Evolutionary conservation across 306 rosid genomes (phyloP).

Genomic region (Arachis hypogaea): DNA sequence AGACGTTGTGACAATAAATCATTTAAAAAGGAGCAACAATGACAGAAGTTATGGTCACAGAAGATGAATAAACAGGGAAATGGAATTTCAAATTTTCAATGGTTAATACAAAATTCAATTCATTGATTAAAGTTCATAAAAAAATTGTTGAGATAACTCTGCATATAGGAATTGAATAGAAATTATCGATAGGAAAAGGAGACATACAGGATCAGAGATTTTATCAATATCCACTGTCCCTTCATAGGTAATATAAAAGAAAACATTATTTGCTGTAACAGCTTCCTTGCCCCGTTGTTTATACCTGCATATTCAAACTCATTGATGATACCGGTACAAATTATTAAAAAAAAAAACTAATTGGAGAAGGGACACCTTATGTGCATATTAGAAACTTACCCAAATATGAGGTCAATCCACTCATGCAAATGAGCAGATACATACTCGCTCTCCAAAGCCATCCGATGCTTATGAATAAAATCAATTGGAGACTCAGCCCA

Average conservation of each 20-base stretch:
- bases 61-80: not conserved
- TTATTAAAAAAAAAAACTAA: conserved; percentile 11
- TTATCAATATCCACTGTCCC: conserved; percentile 99
- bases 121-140: not conserved
- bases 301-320: conserved; percentile 63
- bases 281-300: conserved; percentile 98
- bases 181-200: conserved; percentile 38
- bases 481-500: conserved; percentile 93
- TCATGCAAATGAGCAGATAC: conserved; percentile 95
- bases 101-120: not conserved
- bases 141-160: not conserved
- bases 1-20: not conserved
- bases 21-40: conserved; percentile 6
- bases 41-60: not conserved
- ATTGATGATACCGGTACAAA: conserved; percentile 30
- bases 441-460: conserved; percentile 96
- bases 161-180: conserved; percentile 29
- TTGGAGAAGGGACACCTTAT: not conserved
- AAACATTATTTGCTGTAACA: conserved; percentile 85
- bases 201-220: conserved; percentile 89
- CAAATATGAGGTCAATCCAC: conserved; percentile 98
- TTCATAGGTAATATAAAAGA: conserved; percentile 94
- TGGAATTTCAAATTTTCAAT: not conserved
- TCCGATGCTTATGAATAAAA: conserved; percentile 94
- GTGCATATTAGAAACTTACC: conserved; percentile 53